Conservation (phyloP, 176 grass and related monocot species). For the Typha latifolia region DNA sequence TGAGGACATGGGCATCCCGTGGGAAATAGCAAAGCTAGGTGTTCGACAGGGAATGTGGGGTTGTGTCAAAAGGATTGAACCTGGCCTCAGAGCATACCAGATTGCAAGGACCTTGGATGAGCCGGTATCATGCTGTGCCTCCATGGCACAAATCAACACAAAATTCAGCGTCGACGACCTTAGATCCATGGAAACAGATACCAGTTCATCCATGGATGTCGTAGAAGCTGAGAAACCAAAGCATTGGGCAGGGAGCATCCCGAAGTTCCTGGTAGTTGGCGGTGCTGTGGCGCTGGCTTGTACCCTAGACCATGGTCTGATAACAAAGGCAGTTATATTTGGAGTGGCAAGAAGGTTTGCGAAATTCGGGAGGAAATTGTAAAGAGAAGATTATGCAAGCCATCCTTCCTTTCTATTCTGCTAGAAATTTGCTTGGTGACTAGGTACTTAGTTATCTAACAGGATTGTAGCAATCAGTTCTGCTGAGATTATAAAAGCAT, state of each 20-base stretch:
- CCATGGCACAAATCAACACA: conserved; percentile 49
- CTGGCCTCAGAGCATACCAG: conserved; percentile 79
- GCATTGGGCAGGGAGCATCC: conserved; percentile 57
- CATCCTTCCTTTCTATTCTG: background rate
- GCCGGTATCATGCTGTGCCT: conserved; percentile 45
- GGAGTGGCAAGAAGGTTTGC: conserved; percentile 84
- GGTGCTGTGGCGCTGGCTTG: conserved; percentile 62
- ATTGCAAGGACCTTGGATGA: conserved; percentile 24
- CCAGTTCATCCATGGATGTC: conserved; percentile 30
- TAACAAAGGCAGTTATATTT: conserved; percentile 79
- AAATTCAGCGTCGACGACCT: conserved; percentile 54
- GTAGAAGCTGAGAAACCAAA: conserved; percentile 43
- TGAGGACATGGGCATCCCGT: conserved; percentile 92
- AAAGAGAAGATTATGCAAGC: background rate
- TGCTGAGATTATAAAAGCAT: background rate
- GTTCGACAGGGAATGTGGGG: conserved; percentile 92
- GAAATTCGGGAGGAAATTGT: conserved; percentile 48
- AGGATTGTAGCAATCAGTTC: background rate
- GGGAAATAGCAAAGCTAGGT: conserved; percentile 73
- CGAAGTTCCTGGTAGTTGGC: conserved; percentile 51
- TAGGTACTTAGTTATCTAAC: background rate
- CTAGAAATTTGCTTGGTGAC: background rate
- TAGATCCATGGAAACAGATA: background rate
- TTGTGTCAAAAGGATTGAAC: conserved; percentile 68
- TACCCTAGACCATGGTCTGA: conserved; percentile 64